phyloP scores from a whole-genome alignment of 208 protist species.

The Acanthamoeba sp. region DNA sequence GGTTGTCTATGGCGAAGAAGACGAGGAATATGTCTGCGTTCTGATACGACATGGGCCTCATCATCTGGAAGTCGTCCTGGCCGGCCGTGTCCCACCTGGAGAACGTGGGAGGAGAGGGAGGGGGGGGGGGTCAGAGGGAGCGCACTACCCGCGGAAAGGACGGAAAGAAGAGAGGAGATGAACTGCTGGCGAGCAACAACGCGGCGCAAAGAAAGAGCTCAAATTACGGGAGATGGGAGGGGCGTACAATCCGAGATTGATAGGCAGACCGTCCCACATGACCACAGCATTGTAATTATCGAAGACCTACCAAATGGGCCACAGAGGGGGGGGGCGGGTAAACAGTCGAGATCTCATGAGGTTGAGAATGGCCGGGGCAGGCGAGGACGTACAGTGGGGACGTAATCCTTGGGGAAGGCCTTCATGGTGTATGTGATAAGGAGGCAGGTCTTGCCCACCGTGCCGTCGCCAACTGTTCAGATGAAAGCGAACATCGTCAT shows the following conservation, averaged over 20 bases:
- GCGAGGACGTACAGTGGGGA: conserved; percentile 6
- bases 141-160: not conserved
- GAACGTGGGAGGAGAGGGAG: too few species aligned
- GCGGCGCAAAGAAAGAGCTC: not conserved
- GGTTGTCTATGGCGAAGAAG: conserved; percentile 57
- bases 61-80: conserved; percentile 49
- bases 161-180: not conserved
- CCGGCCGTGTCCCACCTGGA: conserved; percentile 56
- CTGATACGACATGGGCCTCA: conserved; percentile 54
- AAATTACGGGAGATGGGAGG: not conserved
- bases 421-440: conserved; percentile 65
- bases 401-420: conserved; percentile 52
- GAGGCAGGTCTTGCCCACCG: conserved; percentile 55
- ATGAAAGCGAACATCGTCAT: not conserved
- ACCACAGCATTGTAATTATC: conserved; percentile 57
- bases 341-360: not conserved
- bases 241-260: conserved; percentile 49
- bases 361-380: not conserved
- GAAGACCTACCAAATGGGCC: not conserved
- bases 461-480: conserved; percentile 3
- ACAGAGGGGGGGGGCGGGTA: not conserved
- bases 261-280: conserved; percentile 20
- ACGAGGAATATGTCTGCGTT: conserved; percentile 63
- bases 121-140: too few species aligned
- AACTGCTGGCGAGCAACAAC: not conserved